Evolutionary conservation across 345 rosid genomes (phyloP).

Genomic region (Salix dunnii): DNA sequence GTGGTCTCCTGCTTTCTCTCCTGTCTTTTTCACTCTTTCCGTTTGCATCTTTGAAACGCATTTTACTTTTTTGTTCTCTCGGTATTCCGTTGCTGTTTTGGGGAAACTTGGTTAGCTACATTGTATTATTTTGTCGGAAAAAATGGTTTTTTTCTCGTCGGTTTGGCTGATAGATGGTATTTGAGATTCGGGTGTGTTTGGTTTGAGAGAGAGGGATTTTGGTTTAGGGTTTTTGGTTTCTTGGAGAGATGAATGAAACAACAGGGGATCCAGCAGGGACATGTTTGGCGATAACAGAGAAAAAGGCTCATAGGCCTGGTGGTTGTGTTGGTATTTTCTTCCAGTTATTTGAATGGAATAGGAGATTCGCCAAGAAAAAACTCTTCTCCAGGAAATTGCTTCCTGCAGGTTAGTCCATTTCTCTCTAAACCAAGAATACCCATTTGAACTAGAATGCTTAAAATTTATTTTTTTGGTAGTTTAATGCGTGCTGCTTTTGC

Average conservation of each 20-base stretch:
- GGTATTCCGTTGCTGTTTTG: not conserved
- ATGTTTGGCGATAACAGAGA: constrained; percentile 64
- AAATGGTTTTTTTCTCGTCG: constrained; percentile 22
- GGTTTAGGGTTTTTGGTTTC: constrained; percentile 15
- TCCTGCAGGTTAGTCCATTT: constrained; percentile 50
- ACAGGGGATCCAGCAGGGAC: constrained; percentile 34
- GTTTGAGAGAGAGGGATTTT: constrained; percentile 5
- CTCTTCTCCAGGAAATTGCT: constrained; percentile 74
- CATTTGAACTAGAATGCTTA: not conserved
- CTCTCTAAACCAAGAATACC: not conserved
- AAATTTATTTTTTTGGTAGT: not conserved
- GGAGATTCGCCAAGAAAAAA: constrained; percentile 75
- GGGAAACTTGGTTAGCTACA: constrained; percentile 2
- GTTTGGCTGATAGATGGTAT: constrained; percentile 6
- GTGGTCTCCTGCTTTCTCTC: not conserved
- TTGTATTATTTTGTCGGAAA: constrained; percentile 19
- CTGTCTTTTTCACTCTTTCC: constrained; percentile 26
- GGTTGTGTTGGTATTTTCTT: constrained; percentile 93
- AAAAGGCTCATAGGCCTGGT: constrained; percentile 54
- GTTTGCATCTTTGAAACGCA: constrained; percentile 15
- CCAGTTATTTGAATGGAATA: constrained; percentile 87
- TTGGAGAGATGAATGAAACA: constrained; percentile 49
- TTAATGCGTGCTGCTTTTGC: not conserved
- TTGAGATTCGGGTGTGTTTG: constrained; percentile 7
- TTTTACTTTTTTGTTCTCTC: not conserved